Conservation (phyloP, 2,329 filamentous ascomycete genomes). For the Botrytis elliptica region DNA sequence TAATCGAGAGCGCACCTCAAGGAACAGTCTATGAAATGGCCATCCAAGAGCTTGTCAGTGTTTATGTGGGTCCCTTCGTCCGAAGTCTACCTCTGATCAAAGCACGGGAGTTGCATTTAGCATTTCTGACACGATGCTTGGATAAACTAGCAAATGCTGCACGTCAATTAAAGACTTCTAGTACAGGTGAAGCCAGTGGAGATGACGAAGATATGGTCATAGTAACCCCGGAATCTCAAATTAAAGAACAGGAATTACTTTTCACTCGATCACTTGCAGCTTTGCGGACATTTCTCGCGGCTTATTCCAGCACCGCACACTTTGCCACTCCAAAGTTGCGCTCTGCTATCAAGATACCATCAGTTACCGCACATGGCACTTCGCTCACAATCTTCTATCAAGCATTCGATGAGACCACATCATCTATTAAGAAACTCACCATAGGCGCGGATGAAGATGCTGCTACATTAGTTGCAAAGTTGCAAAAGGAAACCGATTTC, state of each 20-base stretch:
- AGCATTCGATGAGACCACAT: conserved; percentile 61
- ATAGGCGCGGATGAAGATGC: conserved; percentile 72
- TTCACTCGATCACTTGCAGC: conserved; percentile 70
- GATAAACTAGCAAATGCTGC: conserved; percentile 66
- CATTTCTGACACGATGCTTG: conserved; percentile 72
- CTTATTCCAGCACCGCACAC: conserved; percentile 60
- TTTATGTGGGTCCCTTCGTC: conserved; percentile 63
- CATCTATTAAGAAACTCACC: conserved; percentile 59
- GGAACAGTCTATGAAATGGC: conserved; percentile 65
- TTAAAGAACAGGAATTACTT: conserved; percentile 55
- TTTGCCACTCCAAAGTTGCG: conserved; percentile 59
- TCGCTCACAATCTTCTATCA: conserved; percentile 70
- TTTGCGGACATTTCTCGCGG: conserved; percentile 64
- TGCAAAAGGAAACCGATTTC: conserved; percentile 71
- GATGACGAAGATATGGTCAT: conserved; percentile 56
- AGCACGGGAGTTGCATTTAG: conserved; percentile 61
- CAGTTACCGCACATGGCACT: conserved; percentile 59
- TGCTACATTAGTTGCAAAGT: conserved; percentile 63
- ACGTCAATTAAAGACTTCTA: conserved; percentile 51
- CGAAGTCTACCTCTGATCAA: conserved; percentile 49
- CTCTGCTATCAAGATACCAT: conserved; percentile 51
- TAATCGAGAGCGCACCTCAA: conserved; percentile 69
- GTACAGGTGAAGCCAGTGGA: conserved; percentile 44
- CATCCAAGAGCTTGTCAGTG: conserved; percentile 67
- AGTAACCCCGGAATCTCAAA: conserved; percentile 48